Evolutionary conservation across 2,329 filamentous ascomycete genomes (phyloP), one percentile per base, ranked within the genome.

Genomic region (Colletotrichum sp.): DNA sequence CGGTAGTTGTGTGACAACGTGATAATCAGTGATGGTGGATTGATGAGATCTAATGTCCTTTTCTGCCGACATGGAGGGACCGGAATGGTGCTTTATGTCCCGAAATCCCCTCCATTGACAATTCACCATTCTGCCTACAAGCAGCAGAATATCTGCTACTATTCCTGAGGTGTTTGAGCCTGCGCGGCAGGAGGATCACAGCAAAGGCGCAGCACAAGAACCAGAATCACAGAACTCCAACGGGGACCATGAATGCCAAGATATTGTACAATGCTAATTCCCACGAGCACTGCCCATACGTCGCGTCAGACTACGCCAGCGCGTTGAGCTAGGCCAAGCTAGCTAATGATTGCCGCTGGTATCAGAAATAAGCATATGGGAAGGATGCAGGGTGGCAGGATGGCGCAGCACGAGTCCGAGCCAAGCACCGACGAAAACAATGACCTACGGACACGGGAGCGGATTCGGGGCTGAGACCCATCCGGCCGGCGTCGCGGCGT

Each of bases 371-470:
- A 59, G 55, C 55, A 59, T 28, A 59, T 59, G 24, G 24, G 28
- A 59, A 59, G 55, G 55, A 59, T 59, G 15, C 24, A 21, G 15
- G 52, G 26, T 55, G 60, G 28, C 30, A 34, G 15, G 12, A 57
- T 26, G 44, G 39, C 52, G 69, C 64, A 21, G 16, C 49, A n/a
- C 24, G 71, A 36, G n/a, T 21, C 55, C 55, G 18, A 49, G 32
- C 34, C 32, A 60, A 39, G 67, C 57, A 10, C 67, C 44, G 34
- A 55, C 32, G 66, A 59, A 26, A 16, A 57, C 36, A 32, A 67
- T 4, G n/a, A 44, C 60, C 60, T 13, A 66, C 63, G 63, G 63
- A 30, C 21, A 69, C 71, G 66, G 71, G 57, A 39, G 70, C 67
- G 72, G 72, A 74, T 18, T 65, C 10, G 16, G 65, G 10, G 30